Conservation (phyloP, 768 basidiomycete species). For the Coprinopsis sp. region DNA sequence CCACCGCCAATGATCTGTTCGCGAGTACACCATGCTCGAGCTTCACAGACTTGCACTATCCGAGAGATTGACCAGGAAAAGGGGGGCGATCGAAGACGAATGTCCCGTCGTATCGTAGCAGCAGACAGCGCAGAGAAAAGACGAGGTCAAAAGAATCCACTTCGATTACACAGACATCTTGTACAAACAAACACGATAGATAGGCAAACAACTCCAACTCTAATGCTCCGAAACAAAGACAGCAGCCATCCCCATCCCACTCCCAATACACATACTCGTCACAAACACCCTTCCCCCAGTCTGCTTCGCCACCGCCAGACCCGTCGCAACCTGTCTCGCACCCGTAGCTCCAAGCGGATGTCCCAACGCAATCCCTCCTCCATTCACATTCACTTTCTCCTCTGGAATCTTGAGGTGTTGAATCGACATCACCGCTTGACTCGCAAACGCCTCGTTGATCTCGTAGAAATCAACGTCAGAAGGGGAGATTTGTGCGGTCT, state of each 20-base stretch:
- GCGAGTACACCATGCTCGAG: too few species aligned
- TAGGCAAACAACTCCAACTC: too few species aligned
- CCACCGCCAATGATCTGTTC: too few species aligned
- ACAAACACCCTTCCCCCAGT: conserved; percentile 73
- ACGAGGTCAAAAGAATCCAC: too few species aligned
- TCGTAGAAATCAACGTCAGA: conserved; percentile 87
- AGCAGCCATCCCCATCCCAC: conserved; percentile 88
- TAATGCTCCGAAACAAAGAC: conserved; percentile 83
- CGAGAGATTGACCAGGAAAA: too few species aligned
- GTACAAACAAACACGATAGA: too few species aligned
- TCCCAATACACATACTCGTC: conserved; percentile 89
- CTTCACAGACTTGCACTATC: too few species aligned
- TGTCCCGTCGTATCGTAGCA: too few species aligned
- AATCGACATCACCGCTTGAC: conserved; percentile 71
- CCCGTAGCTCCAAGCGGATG: conserved; percentile 88
- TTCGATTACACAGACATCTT: too few species aligned
- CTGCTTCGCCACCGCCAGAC: conserved; percentile 74
- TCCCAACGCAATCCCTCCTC: conserved; percentile 87
- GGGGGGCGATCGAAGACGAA: too few species aligned
- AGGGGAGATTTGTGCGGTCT: conserved; percentile 56
- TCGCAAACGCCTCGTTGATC: conserved; percentile 90
- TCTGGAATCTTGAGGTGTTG: conserved; percentile 64
- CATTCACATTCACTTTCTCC: conserved; percentile 81
- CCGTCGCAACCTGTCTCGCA: conserved; percentile 84
- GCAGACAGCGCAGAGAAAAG: too few species aligned